A percentile compares a stretch with the other conserved stretches of the same genome.
Evolutionary conservation across 768 basidiomycete genomes (phyloP).

Genomic region (Collybiopsis confluens): DNA sequence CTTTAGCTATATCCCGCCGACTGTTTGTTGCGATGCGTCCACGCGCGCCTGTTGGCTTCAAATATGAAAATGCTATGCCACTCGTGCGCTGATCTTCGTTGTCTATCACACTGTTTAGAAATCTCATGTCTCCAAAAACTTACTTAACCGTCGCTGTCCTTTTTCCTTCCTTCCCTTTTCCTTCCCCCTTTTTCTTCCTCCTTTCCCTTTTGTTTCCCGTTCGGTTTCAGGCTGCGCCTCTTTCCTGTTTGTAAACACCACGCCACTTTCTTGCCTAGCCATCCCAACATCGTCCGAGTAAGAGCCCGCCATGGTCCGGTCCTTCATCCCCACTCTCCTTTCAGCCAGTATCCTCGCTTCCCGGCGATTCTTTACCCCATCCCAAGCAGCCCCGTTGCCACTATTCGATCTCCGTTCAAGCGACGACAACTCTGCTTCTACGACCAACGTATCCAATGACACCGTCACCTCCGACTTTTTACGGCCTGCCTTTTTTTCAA

Average conservation of each 20-base stretch:
- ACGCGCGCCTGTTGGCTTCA: no score
- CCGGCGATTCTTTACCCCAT: not conserved
- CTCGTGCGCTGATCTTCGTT: no score
- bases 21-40: no score
- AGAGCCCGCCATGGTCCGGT: not conserved
- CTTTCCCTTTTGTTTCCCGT: not conserved
- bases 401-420: conserved; percentile 4
- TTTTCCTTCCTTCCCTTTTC: not conserved
- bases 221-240: not conserved
- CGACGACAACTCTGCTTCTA: conserved; percentile 4
- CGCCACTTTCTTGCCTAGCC: not conserved
- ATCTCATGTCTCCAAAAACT: no score
- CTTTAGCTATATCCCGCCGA: no score
- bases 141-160: not conserved
- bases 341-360: not conserved
- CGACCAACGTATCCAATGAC: conserved; percentile 9
- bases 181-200: not conserved
- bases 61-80: no score
- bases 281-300: not conserved
- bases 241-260: not conserved
- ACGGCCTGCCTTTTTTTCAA: conserved; percentile 31
- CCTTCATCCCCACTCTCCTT: not conserved
- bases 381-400: no score
- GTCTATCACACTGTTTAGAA: no score
- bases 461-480: conserved; percentile 10